Base-by-base conservation (phyloP, 2,329 filamentous ascomycete genomes). In the Trichoderma sp. region DNA sequence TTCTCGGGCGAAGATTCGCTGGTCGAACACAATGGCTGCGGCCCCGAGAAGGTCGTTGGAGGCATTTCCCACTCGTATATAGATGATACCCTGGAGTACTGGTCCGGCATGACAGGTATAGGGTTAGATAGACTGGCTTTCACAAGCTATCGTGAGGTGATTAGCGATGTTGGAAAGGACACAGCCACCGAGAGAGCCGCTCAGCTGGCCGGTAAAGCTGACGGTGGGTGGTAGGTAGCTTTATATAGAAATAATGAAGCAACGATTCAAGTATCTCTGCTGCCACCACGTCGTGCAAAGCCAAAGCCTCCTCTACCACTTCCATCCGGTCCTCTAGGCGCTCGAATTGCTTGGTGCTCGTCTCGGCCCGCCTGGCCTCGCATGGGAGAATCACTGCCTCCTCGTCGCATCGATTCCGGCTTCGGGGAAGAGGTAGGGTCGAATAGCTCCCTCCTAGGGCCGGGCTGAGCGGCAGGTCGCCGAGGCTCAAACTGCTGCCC, bases 161-260 rank as follows among this genome's bases (percentile, higher is more conserved):
- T 98, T 77, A 98, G 95, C 83, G 94, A 98, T 80, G 94, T 99
- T 57, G 96, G 96, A 65, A 97, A 96, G 83, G 86, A 88, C 74
- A 84, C 87, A 80, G 78, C 85, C 81, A 85, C 93, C 57, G 92
- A 97, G 78, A 89, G 91, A 72, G 95, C 97, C 53, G 92, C 94
- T 72, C 94, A 96, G 78, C 86, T 99, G 78, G 95, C 95, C 61
- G 91, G 94, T 70, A 96, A 94, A 81, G 93, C 95, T 76, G 96
- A 95, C 68, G 96, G 96, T 68, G 96, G 96, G 28, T 99, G 96
- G 96, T 98, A 86, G 80, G 73, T 69, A 72, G 72, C 70, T 62
- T 62, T 28, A 61, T 20, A 50, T 34, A 74, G 73, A 75, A 75
- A 47, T 15, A 50, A 61, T 36, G 12, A 28, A 67, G 53, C 50